These are phyloP conservation scores for Penicillium coffeae DNA, from an alignment of 495 filamentous ascomycete species.

Conservation along the genomic window DNA sequence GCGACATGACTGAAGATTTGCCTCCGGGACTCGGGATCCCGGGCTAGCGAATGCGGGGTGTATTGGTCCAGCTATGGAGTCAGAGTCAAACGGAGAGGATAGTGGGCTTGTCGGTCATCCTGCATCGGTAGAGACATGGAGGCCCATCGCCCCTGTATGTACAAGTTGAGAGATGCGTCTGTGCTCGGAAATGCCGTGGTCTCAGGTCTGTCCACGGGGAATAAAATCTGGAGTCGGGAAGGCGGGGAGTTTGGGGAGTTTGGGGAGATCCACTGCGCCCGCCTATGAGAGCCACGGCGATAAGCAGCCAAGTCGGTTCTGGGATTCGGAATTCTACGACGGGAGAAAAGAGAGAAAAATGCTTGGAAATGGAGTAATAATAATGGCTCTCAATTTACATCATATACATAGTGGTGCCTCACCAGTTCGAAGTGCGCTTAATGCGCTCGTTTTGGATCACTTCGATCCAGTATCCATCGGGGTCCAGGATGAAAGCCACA, in stretches of 20 bases:
- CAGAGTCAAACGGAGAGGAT: background rate
- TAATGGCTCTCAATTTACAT: background rate
- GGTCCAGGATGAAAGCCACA: conserved; percentile 90
- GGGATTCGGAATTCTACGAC: too few relatives aligned
- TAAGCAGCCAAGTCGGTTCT: conserved; percentile 10
- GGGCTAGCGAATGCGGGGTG: background rate
- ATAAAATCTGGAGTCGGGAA: conserved; percentile 1
- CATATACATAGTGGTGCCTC: background rate
- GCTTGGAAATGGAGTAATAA: background rate
- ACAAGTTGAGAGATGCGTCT: too few relatives aligned
- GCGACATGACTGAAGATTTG: conserved; percentile 19
- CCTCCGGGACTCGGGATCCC: conserved; percentile 1
- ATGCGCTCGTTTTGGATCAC: conserved; percentile 67
- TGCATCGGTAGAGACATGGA: background rate
- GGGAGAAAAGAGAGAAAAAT: too few relatives aligned
- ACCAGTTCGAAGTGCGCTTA: conserved; percentile 41
- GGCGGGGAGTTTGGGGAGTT: conserved; percentile 11
- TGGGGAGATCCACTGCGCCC: conserved; percentile 11
- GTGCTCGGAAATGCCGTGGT: too few relatives aligned
- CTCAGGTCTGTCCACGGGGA: too few relatives aligned
- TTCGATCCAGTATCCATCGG: conserved; percentile 92
- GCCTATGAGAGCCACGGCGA: conserved; percentile 17
- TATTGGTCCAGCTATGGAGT: background rate
- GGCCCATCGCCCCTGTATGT: conserved; percentile 4
- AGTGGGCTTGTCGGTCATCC: conserved; percentile 10